Conservation (phyloP, 177 flowering plant genomes). For the Tripterygium wilfordii region DNA sequence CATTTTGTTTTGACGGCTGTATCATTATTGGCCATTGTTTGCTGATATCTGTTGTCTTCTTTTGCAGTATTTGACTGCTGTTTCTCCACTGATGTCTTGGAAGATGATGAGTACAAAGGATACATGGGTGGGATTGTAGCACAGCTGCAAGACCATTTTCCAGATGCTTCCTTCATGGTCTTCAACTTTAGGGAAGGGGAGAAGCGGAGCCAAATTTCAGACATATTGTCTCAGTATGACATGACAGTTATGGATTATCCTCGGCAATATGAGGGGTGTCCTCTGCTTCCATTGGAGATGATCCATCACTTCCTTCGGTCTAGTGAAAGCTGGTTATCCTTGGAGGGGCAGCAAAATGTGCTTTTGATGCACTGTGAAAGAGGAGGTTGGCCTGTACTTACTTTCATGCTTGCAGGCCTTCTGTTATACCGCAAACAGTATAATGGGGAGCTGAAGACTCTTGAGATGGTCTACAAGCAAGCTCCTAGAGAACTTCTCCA, state of each 20-base stretch:
- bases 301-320: slow-evolving; percentile 86
- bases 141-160: slow-evolving; percentile 78
- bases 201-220: slow-evolving; percentile 72
- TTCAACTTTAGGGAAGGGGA: slow-evolving; percentile 92
- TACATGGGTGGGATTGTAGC: slow-evolving; percentile 86
- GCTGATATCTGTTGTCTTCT: neutral
- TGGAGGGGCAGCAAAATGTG: slow-evolving; percentile 92
- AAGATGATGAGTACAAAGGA: slow-evolving; percentile 75
- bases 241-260: slow-evolving; percentile 99
- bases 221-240: slow-evolving; percentile 73
- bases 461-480: slow-evolving; percentile 93
- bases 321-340: slow-evolving; percentile 91
- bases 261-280: slow-evolving; percentile 86
- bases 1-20: no score
- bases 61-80: slow-evolving; percentile 94
- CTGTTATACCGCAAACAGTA: slow-evolving; percentile 81
- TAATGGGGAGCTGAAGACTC: slow-evolving; percentile 86
- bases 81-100: slow-evolving; percentile 84
- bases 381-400: slow-evolving; percentile 99
- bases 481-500: slow-evolving; percentile 88
- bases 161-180: slow-evolving; percentile 94
- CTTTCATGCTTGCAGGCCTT: slow-evolving; percentile 97
- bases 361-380: slow-evolving; percentile 94
- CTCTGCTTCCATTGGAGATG: slow-evolving; percentile 83
- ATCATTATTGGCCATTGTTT: no score